Evolutionary conservation across 257 asterid species (phyloP).

Genomic region (Solanum arcanum): DNA sequence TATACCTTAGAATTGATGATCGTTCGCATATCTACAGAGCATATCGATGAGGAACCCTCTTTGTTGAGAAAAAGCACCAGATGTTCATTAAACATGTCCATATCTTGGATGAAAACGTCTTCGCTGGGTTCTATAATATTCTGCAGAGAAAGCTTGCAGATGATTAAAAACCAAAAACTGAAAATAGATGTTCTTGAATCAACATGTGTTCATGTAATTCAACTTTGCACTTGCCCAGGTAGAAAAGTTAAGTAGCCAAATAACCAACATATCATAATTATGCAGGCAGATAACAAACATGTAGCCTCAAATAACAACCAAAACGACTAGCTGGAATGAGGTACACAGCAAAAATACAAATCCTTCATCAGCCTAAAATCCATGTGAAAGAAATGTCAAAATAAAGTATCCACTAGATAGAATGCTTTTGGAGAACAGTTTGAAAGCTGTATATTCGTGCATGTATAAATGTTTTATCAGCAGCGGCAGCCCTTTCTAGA

Average conservation of each 20-base stretch:
- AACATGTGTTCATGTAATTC: background rate
- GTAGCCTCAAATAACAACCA: background rate
- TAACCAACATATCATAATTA: background rate
- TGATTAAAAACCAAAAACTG: background rate
- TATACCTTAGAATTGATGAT: conserved; percentile 39
- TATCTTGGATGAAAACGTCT: conserved; percentile 52
- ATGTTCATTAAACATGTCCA: conserved; percentile 78
- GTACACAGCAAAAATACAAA: background rate
- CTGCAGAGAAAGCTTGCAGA: conserved; percentile 14
- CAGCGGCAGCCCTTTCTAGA: background rate
- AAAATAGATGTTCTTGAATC: background rate
- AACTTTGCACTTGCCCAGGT: background rate
- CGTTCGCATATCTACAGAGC: conserved; percentile 55
- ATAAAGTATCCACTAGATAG: background rate
- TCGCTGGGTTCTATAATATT: conserved; percentile 49
- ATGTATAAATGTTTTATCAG: background rate
- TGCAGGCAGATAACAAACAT: background rate
- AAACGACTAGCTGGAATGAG: background rate
- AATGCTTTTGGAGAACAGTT: background rate
- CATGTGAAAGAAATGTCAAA: background rate
- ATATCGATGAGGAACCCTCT: conserved; percentile 54
- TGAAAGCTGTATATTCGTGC: background rate
- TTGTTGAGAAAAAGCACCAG: conserved; percentile 69
- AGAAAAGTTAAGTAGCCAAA: background rate
- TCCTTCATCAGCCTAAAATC: background rate